Evolutionary conservation across 768 basidiomycete species (phyloP).

Genomic region (Neoboletus brunneissimus): DNA sequence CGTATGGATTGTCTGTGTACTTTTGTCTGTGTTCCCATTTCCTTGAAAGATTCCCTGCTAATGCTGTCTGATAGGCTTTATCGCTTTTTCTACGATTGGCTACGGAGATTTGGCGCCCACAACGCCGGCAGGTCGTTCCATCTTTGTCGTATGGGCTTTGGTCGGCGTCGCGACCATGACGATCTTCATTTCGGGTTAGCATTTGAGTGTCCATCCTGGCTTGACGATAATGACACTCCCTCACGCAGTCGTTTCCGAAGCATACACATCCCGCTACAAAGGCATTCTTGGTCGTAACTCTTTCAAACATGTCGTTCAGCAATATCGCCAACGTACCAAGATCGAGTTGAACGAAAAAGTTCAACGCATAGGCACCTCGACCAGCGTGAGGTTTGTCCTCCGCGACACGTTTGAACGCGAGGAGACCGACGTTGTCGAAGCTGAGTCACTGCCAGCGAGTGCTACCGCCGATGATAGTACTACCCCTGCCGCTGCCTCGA

Average conservation of each 20-base stretch:
- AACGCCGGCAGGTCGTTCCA: constrained; percentile 67
- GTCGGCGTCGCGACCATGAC: constrained; percentile 77
- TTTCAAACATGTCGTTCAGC: constrained; percentile 45
- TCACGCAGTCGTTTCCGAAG: constrained; percentile 58
- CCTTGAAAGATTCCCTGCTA: neutral
- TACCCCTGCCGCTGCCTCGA: neutral
- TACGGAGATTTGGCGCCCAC: constrained; percentile 63
- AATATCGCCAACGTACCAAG: constrained; percentile 37
- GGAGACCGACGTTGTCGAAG: neutral
- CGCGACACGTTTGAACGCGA: neutral
- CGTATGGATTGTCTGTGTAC: constrained; percentile 60
- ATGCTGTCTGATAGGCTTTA: constrained; percentile 47
- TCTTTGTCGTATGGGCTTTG: constrained; percentile 79
- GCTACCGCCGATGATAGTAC: neutral
- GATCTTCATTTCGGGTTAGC: constrained; percentile 64
- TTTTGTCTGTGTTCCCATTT: constrained; percentile 52
- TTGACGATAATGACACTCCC: neutral
- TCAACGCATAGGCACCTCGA: constrained; percentile 2
- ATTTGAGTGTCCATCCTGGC: neutral
- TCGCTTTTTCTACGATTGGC: constrained; percentile 73
- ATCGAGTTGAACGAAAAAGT: constrained; percentile 14
- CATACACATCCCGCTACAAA: constrained; percentile 64
- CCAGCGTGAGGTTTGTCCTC: neutral
- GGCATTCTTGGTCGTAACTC: constrained; percentile 45
- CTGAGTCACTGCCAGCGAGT: neutral